These are phyloP conservation scores for Clarireedia monteithiana DNA, from an alignment of 2,329 filamentous ascomycete genomes.

Conservation along the genomic window DNA sequence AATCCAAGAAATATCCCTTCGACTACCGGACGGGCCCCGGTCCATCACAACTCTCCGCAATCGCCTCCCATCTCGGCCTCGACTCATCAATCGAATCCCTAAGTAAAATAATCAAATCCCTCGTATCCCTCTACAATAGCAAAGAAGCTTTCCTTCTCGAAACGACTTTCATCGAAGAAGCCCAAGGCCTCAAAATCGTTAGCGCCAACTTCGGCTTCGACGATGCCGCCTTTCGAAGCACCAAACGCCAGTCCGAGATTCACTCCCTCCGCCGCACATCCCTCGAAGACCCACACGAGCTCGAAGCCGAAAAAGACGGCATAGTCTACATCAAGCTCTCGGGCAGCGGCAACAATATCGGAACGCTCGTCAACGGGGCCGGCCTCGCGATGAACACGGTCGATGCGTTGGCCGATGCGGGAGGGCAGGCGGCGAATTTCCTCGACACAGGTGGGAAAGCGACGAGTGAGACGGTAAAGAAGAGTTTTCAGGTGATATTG, in stretches of 20 bases:
- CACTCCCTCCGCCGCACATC: slow-evolving; percentile 47
- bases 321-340: slow-evolving; percentile 69
- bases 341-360: slow-evolving; percentile 56
- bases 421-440: slow-evolving; percentile 71
- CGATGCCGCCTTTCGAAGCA: slow-evolving; percentile 58
- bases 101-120: slow-evolving; percentile 31
- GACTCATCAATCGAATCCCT: slow-evolving; percentile 35
- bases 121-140: slow-evolving; percentile 48
- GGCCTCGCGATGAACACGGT: slow-evolving; percentile 89
- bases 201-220: slow-evolving; percentile 58
- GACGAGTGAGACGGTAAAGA: slow-evolving; percentile 71
- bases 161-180: slow-evolving; percentile 37
- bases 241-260: slow-evolving; percentile 52
- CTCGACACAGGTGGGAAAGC: slow-evolving; percentile 87
- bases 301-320: slow-evolving; percentile 58
- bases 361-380: slow-evolving; percentile 82
- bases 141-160: slow-evolving; percentile 60
- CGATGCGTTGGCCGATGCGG: slow-evolving; percentile 63
- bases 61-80: slow-evolving; percentile 46
- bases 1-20: slow-evolving; percentile 52
- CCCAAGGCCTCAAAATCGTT: slow-evolving; percentile 40
- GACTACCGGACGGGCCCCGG: slow-evolving; percentile 45
- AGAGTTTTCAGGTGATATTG: slow-evolving; percentile 66
- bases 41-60: slow-evolving; percentile 33
- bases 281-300: slow-evolving; percentile 46